These are phyloP conservation scores for Suillus plorans DNA, from an alignment of 768 basidiomycete genomes.

Conservation along the genomic window DNA sequence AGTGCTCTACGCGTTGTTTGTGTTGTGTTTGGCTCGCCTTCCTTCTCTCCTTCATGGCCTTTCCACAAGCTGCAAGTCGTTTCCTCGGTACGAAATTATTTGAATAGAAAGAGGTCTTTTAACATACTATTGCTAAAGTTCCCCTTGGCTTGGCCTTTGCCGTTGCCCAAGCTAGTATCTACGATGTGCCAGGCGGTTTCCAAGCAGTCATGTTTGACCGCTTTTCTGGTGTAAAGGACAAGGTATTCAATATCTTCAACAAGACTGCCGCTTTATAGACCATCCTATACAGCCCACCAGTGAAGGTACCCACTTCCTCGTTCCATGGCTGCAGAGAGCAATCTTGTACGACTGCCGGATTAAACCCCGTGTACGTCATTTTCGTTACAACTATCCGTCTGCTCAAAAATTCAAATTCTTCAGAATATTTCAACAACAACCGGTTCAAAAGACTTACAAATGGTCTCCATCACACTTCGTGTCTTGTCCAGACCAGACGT, in stretches of 20 bases:
- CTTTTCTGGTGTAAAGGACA: slow-evolving; percentile 85
- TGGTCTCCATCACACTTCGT: slow-evolving; percentile 95
- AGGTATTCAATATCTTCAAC: slow-evolving; percentile 43
- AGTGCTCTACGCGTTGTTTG: slow-evolving; percentile 20
- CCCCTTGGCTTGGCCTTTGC: slow-evolving; percentile 43
- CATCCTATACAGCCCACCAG: slow-evolving; percentile 61
- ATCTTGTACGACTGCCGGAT: slow-evolving; percentile 98
- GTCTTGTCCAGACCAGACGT: slow-evolving; percentile 94
- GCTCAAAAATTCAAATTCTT: slow-evolving; percentile 8
- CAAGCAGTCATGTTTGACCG: slow-evolving; percentile 98
- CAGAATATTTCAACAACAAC: slow-evolving; percentile 99
- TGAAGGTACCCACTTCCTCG: slow-evolving; percentile 94
- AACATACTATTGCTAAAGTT: slow-evolving; percentile 17
- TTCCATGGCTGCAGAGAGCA: slow-evolving; percentile 95
- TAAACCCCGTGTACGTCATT: slow-evolving; percentile 78
- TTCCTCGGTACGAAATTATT: slow-evolving; percentile 39
- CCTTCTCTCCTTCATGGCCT: slow-evolving; percentile 42
- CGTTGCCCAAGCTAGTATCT: slow-evolving; percentile 50
- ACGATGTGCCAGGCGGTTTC: slow-evolving; percentile 87
- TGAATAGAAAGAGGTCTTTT: slow-evolving; percentile 5
- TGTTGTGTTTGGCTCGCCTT: slow-evolving; percentile 21
- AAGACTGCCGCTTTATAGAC: slow-evolving; percentile 6
- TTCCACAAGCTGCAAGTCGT: slow-evolving; percentile 48
- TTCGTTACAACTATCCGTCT: slow-evolving; percentile 1
- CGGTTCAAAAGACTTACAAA: slow-evolving; percentile 97